A percentile compares a stretch with the other conserved stretches of the same genome.
Conservation (phyloP, 2,329 filamentous ascomycete species). For the Alternaria ventricosa region DNA sequence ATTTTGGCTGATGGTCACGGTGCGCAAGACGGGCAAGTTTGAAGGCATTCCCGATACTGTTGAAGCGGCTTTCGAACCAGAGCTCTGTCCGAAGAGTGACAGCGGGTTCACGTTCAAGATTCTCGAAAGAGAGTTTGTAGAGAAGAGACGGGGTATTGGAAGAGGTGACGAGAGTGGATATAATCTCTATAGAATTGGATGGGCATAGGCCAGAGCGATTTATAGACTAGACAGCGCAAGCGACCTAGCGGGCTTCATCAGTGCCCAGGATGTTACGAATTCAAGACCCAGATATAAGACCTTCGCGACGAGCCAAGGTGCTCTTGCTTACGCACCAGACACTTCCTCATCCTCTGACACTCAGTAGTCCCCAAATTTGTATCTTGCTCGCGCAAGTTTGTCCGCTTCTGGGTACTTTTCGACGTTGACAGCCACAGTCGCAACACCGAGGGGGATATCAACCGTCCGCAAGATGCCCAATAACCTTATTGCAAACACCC, state of each 20-base stretch:
- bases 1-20: constrained; percentile 47
- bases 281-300: neutral
- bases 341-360: neutral
- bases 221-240: neutral
- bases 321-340: neutral
- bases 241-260: neutral
- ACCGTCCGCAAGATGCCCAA: neutral
- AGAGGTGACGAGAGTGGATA: constrained; percentile 46
- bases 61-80: constrained; percentile 36
- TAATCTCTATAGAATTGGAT: constrained; percentile 42
- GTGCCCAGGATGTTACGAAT: neutral
- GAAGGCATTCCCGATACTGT: constrained; percentile 46
- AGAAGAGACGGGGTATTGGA: constrained; percentile 42
- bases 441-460: neutral
- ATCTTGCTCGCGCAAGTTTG: neutral
- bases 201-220: constrained; percentile 23
- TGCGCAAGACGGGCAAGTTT: constrained; percentile 43
- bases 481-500: neutral
- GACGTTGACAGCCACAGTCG: neutral
- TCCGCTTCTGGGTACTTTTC: neutral
- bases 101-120: constrained; percentile 30
- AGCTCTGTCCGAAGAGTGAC: constrained; percentile 18
- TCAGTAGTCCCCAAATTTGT: neutral
- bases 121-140: constrained; percentile 28
- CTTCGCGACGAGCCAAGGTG: neutral